phyloP scores from a whole-genome alignment of 2,329 filamentous ascomycete species.

The Aspergillus sp. region DNA sequence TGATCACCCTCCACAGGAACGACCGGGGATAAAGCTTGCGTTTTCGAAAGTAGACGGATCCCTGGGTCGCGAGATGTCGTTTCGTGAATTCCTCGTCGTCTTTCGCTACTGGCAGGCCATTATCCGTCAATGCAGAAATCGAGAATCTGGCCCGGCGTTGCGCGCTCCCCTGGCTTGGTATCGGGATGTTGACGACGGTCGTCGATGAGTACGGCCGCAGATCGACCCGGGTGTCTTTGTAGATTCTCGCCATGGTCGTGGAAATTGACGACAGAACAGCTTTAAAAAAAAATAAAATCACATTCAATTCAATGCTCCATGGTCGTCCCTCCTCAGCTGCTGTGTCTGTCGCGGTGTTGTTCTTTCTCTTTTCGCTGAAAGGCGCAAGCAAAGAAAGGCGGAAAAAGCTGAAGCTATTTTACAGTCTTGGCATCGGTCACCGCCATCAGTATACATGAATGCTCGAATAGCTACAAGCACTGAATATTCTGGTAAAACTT shows the following conservation, averaged over 20 bases:
- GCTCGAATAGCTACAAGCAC: no score
- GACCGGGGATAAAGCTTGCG: conserved; percentile 69
- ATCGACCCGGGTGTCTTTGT: conserved; percentile 81
- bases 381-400: conserved; percentile 22
- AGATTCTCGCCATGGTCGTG: conserved; percentile 60
- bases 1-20: conserved; percentile 85
- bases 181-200: conserved; percentile 63
- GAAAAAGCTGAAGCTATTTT: conserved; percentile 22
- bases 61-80: conserved; percentile 66
- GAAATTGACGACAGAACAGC: conserved; percentile 13
- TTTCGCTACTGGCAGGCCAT: conserved; percentile 43
- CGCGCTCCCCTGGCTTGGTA: conserved; percentile 47
- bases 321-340: conserved; percentile 6
- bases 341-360: conserved; percentile 6
- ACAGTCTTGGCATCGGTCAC: conserved; percentile 25
- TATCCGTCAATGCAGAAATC: conserved; percentile 38
- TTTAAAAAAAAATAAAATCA: conserved; percentile 7
- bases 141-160: conserved; percentile 40
- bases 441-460: background rate
- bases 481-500: no score
- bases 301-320: conserved; percentile 27
- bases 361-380: conserved; percentile 4
- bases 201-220: conserved; percentile 65
- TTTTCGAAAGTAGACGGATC: conserved; percentile 77
- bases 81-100: conserved; percentile 62